Percentiles rank a stretch among this genome's conserved stretches.
Evolutionary conservation across 805 yeast species (phyloP).

Genomic region (Nakazawaea ambrosiae): DNA sequence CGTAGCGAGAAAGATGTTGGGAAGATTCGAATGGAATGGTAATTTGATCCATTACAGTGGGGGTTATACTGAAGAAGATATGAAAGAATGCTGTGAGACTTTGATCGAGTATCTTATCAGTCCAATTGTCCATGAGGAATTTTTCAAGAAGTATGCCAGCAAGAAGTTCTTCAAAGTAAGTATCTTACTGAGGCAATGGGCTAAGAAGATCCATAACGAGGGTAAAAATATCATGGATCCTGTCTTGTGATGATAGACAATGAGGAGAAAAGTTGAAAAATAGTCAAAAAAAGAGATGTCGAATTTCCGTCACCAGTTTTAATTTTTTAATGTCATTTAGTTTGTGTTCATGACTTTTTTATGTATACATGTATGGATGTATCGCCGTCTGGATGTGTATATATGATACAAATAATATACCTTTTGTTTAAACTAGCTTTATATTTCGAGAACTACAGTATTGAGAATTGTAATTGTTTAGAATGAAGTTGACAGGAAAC

Average conservation of each 20-base stretch:
- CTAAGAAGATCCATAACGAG: slow-evolving; percentile 48
- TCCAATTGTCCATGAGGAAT: slow-evolving; percentile 86
- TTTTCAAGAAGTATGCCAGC: slow-evolving; percentile 88
- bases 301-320: too few species aligned
- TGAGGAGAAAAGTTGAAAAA: background rate
- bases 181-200: slow-evolving; percentile 77
- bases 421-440: too few species aligned
- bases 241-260: slow-evolving; percentile 17
- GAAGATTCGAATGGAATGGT: slow-evolving; percentile 68
- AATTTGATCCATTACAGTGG: slow-evolving; percentile 89
- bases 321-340: too few species aligned
- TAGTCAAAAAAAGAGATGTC: background rate
- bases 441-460: too few species aligned
- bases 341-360: too few species aligned
- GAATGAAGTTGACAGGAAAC: too few species aligned
- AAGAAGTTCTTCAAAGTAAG: slow-evolving; percentile 84
- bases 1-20: slow-evolving; percentile 67
- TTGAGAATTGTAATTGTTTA: too few species aligned
- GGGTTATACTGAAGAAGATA: slow-evolving; percentile 69
- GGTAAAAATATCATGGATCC: slow-evolving; percentile 35
- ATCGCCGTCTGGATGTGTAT: too few species aligned
- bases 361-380: too few species aligned
- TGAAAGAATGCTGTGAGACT: slow-evolving; percentile 66
- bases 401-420: too few species aligned
- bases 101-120: slow-evolving; percentile 70